Evolutionary conservation across 306 rosid species (phyloP).

Genomic region (Boehmeria nivea): DNA sequence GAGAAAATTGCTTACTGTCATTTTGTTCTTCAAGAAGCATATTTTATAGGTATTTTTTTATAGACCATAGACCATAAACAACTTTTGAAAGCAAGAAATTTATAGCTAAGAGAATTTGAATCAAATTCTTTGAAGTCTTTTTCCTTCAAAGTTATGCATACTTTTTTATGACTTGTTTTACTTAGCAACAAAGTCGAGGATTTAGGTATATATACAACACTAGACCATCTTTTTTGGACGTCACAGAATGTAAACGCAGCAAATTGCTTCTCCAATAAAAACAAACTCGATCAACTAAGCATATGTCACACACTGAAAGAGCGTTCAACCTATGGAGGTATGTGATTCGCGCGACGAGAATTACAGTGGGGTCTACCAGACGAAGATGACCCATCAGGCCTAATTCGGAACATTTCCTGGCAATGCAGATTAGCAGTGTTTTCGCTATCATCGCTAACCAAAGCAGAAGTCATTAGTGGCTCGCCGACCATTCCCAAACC

Average conservation of each 20-base stretch:
- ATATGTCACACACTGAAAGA: neutral
- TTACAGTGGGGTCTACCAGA: slow-evolving; percentile 12
- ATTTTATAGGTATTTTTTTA: no score
- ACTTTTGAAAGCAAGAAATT: no score
- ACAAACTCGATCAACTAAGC: slow-evolving; percentile 4
- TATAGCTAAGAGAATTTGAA: no score
- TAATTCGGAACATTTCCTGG: slow-evolving; percentile 19
- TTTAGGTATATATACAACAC: neutral
- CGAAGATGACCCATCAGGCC: slow-evolving; percentile 36
- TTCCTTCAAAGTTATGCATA: neutral
- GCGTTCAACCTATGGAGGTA: slow-evolving; percentile 11
- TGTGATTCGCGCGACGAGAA: slow-evolving; percentile 17
- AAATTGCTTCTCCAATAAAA: neutral
- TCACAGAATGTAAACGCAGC: neutral
- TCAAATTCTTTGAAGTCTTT: neutral
- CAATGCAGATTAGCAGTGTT: slow-evolving; percentile 14
- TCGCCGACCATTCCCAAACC: slow-evolving; percentile 27
- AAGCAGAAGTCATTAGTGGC: slow-evolving; percentile 11
- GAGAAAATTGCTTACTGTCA: no score
- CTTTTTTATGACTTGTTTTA: neutral
- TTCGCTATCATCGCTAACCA: slow-evolving; percentile 15
- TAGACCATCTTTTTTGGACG: slow-evolving; percentile 1
- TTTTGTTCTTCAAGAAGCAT: no score
- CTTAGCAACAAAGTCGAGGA: neutral
- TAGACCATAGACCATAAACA: no score